A percentile compares a stretch with the other conserved stretches of the same genome.
phyloP scores from a whole-genome alignment of 129 eudicot genomes.

The Deinandra increscens region DNA sequence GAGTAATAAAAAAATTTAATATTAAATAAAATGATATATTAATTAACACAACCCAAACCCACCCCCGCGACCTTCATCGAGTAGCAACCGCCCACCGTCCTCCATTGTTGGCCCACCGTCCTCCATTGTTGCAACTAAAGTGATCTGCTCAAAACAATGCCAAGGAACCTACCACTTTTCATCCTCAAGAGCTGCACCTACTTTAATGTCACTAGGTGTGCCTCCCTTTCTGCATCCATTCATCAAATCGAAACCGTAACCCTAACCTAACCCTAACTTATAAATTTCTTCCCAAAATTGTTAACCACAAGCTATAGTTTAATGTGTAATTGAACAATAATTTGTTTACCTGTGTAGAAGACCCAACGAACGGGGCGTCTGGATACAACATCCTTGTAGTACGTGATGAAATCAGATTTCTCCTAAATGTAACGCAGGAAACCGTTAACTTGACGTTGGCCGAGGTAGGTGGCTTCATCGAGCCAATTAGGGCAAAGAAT shows the following conservation, averaged over 20 bases:
- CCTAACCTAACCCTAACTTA: neutral
- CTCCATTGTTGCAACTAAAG: slow-evolving; percentile 17
- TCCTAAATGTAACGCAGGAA: slow-evolving; percentile 73
- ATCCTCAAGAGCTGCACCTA: slow-evolving; percentile 88
- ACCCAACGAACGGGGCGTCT: slow-evolving; percentile 76
- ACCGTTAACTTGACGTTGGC: slow-evolving; percentile 47
- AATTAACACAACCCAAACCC: too few species aligned
- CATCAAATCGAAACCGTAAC: neutral
- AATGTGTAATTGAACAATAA: neutral
- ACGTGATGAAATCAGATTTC: slow-evolving; percentile 72
- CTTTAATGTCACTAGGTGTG: slow-evolving; percentile 87
- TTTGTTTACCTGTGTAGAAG: slow-evolving; percentile 57
- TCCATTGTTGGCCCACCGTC: too few species aligned
- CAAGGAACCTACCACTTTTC: slow-evolving; percentile 75
- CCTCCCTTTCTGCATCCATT: slow-evolving; percentile 54
- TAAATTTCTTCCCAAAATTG: neutral
- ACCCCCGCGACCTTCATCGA: too few species aligned
- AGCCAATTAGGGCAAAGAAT: slow-evolving; percentile 89
- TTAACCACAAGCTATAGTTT: neutral
- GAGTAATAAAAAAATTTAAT: too few species aligned
- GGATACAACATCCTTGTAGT: slow-evolving; percentile 70
- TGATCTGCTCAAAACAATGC: slow-evolving; percentile 57
- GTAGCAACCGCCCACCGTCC: too few species aligned
- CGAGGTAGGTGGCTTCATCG: slow-evolving; percentile 64
- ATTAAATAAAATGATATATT: too few species aligned